These are phyloP conservation scores for Aspergillus neotritici DNA, from an alignment of 2,329 filamentous ascomycete genomes.

Conservation along the genomic window DNA sequence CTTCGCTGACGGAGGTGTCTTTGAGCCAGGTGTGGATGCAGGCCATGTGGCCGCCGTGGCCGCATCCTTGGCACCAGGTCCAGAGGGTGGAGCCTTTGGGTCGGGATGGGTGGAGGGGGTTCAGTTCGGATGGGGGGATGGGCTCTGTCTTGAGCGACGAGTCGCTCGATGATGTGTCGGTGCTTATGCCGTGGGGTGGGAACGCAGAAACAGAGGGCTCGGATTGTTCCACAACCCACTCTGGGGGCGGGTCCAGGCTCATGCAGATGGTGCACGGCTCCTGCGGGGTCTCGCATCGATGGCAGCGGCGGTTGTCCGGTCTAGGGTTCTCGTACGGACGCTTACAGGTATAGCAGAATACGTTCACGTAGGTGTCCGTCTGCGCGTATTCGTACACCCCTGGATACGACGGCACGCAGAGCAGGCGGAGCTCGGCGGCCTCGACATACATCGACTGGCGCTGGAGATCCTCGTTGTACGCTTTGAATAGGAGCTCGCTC, in stretches of 20 bases:
- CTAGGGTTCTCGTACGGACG: conserved; percentile 49
- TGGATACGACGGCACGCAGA: conserved; percentile 51
- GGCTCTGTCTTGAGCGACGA: conserved; percentile 36
- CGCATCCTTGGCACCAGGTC: conserved; percentile 56
- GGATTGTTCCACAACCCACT: conserved; percentile 31
- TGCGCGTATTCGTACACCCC: conserved; percentile 54
- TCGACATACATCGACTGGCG: conserved; percentile 40
- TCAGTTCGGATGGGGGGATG: conserved; percentile 20
- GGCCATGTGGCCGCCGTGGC: conserved; percentile 54
- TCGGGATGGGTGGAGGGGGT: conserved; percentile 23
- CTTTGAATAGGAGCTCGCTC: conserved; percentile 50
- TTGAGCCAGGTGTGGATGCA: conserved; percentile 55
- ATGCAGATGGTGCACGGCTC: conserved; percentile 39
- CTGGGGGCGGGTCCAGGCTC: conserved; percentile 36
- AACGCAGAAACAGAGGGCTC: conserved; percentile 7
- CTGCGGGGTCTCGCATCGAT: conserved; percentile 43
- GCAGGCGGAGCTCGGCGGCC: conserved; percentile 52
- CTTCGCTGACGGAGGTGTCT: conserved; percentile 45
- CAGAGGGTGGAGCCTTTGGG: conserved; percentile 41
- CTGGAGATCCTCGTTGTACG: conserved; percentile 53
- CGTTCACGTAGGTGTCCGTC: conserved; percentile 49
- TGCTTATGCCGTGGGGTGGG: conserved; percentile 11
- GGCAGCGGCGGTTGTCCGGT: conserved; percentile 46
- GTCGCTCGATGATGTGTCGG: conserved; percentile 39
- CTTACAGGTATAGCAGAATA: conserved; percentile 53